A percentile compares a stretch with the other conserved stretches of the same genome.
Conservation (phyloP, 331 rosid species). For the Malus hybrid region DNA sequence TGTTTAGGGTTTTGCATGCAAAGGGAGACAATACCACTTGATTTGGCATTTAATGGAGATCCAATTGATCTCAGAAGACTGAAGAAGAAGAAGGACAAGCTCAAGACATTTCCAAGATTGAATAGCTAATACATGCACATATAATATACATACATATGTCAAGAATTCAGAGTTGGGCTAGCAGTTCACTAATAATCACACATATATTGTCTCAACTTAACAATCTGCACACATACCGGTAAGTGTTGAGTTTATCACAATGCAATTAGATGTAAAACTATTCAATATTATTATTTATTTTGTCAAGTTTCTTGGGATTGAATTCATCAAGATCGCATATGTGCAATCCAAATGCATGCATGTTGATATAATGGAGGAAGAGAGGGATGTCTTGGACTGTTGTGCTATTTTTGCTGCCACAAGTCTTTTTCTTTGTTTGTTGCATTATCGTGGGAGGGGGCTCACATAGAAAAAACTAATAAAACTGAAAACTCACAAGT, state of each 20-base stretch:
- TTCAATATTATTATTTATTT: too few relatives aligned
- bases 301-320: too few relatives aligned
- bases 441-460: not conserved
- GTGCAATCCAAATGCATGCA: not conserved
- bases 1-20: not conserved
- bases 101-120: not conserved
- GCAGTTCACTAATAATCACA: too few relatives aligned
- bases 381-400: not conserved
- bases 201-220: too few relatives aligned
- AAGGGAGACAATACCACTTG: constrained; percentile 5
- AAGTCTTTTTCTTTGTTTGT: not conserved
- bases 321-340: too few relatives aligned
- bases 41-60: not conserved
- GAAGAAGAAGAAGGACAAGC: not conserved
- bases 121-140: too few relatives aligned
- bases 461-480: not conserved
- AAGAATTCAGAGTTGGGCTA: too few relatives aligned
- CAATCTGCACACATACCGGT: too few relatives aligned
- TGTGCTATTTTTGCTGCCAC: not conserved
- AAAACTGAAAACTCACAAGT: not conserved
- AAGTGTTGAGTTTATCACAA: too few relatives aligned
- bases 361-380: not conserved
- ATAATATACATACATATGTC: too few relatives aligned
- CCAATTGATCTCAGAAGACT: not conserved
- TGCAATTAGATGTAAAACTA: too few relatives aligned